Conservation (phyloP, 352 stramenopile species). For the Globisporangium okanoganense region DNA sequence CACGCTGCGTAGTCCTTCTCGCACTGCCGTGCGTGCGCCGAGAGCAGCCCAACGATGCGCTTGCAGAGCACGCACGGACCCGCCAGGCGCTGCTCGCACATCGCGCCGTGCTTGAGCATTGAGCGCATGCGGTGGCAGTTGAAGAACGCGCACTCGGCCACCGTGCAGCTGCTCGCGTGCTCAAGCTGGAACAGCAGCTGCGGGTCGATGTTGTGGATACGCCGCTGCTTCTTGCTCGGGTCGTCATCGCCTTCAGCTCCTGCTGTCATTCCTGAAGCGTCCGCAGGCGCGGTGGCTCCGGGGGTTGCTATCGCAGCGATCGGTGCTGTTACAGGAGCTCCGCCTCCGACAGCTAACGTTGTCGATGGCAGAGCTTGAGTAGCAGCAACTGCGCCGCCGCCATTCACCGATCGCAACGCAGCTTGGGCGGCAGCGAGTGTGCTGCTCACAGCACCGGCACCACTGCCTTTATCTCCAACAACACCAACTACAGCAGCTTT, state of each 20-base stretch:
- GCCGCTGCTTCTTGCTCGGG: conserved; percentile 88
- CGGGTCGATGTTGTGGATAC: conserved; percentile 87
- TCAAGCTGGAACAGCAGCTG: conserved; percentile 83
- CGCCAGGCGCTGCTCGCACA: conserved; percentile 77
- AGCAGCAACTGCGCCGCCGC: background rate
- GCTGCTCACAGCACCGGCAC: conserved; percentile 6
- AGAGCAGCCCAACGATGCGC: conserved; percentile 81
- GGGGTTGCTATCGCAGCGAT: background rate
- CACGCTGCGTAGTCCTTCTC: conserved; percentile 72
- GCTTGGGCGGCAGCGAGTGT: conserved; percentile 2
- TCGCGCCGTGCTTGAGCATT: conserved; percentile 88
- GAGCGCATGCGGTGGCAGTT: conserved; percentile 86
- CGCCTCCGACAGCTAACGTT: no score
- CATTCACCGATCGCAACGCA: background rate
- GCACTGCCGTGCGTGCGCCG: conserved; percentile 76
- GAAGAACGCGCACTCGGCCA: conserved; percentile 73
- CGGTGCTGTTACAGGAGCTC: background rate
- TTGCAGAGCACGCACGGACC: conserved; percentile 84
- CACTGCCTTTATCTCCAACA: background rate
- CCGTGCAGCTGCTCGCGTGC: conserved; percentile 71
- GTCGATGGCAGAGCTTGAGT: background rate
- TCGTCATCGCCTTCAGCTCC: conserved; percentile 43
- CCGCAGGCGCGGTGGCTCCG: conserved; percentile 1
- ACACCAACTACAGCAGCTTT: conserved; percentile 9
- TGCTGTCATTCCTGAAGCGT: conserved; percentile 6